Evolutionary conservation across 1,139 yeast genomes (phyloP), one percentile per base, ranked within the genome.

Genomic region (Meyerozyma guilliermondii): DNA sequence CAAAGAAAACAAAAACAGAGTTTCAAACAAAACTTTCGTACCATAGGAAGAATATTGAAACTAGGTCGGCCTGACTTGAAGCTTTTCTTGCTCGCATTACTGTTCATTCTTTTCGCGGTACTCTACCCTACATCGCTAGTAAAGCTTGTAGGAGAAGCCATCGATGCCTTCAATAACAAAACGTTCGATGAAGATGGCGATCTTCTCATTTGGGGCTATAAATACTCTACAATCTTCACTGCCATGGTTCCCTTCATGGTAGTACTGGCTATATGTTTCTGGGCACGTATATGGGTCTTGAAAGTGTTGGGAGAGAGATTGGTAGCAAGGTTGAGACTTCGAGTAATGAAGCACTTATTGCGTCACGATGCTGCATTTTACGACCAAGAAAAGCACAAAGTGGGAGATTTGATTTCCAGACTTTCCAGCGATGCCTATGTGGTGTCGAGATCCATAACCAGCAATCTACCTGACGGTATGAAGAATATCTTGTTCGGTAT

Each of bases 391-490:
- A 76, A 74, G 48, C 73, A 77, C 53, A 73, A 76, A 49, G 78
- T 76, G 2, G 81, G 82, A n/a, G 77, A 76, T 46, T 68, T 77
- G 48, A 75, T 78, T 41, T 69, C 78, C 18, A 59, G 80, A 42
- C 65, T 77, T 39, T 73, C 79, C 13, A 73, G 78, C 49, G 81
- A 76, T 53, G 81, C 81, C 7, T 75, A 76, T 50, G 76, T 74
- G 29, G 81, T 65, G 34, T 74, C 68, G 33, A 63, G 68, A 52
- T 76, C 68, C 13, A 72, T 65, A 47, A 76, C 77, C 37, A 65
- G 68, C 41, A 71, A 63, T 52, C 63, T 68, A 49, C 81, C 71
- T 9, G 80, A 66, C 55, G 78, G 77, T 43, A 68, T 65, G 53
- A 78, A 69, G 52, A 76, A 68, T 55, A 65, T 65, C 43, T 63